Percentiles rank a stretch among this genome's conserved stretches.
phyloP scores from a whole-genome alignment of 2,329 filamentous ascomycete species.

The Exserohilum turcica region DNA sequence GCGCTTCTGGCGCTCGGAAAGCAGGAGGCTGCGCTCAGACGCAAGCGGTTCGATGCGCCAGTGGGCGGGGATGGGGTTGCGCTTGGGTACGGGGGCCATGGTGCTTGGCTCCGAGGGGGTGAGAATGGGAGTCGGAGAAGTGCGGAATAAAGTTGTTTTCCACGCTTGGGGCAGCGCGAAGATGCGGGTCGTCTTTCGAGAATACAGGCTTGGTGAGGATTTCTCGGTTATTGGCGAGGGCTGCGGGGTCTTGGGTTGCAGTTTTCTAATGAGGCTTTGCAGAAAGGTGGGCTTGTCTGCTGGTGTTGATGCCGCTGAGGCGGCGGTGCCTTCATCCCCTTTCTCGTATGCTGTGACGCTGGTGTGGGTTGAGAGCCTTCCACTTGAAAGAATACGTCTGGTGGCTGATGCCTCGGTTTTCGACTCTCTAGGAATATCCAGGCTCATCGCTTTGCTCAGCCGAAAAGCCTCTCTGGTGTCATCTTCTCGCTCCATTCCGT shows the following conservation, averaged over 20 bases:
- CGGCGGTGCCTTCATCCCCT: neutral
- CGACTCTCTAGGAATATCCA: too few relatives aligned
- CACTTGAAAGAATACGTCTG: too few relatives aligned
- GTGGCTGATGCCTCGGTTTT: neutral
- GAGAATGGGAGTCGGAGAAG: too few relatives aligned
- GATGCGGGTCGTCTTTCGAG: too few relatives aligned
- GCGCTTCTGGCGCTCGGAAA: neutral
- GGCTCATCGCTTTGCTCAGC: too few relatives aligned
- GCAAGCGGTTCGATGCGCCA: neutral
- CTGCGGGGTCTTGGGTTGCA: neutral
- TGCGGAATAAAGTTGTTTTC: too few relatives aligned
- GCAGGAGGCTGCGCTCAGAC: neutral
- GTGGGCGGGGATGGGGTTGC: neutral
- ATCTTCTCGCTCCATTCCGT: too few relatives aligned
- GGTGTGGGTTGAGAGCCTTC: too few relatives aligned
- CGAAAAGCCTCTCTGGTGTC: too few relatives aligned
- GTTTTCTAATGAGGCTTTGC: neutral
- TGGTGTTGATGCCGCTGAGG: neutral
- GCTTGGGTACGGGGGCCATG: too few relatives aligned
- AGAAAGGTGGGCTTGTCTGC: neutral
- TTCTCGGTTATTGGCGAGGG: neutral
- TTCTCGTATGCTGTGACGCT: neutral
- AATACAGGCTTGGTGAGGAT: neutral
- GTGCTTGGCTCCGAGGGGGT: too few relatives aligned
- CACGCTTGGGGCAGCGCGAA: too few relatives aligned